Percentiles rank a stretch among this genome's conserved stretches.
Conservation (phyloP, 116 monocot species). For the Trichopus zeylanicus region DNA sequence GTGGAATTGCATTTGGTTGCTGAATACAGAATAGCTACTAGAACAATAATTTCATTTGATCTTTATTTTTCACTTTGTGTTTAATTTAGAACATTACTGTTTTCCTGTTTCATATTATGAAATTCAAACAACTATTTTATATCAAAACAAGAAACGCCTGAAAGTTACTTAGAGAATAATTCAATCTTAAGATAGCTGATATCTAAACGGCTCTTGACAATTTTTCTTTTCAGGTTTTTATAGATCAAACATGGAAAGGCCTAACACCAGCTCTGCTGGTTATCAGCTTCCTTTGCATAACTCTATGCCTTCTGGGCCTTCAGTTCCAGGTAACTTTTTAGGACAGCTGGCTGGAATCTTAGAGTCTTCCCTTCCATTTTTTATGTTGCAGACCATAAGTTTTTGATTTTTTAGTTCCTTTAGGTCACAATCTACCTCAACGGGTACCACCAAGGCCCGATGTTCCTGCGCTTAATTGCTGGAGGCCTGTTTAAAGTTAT, state of each 20-base stretch:
- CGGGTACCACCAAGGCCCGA: slow-evolving; percentile 39
- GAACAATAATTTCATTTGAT: no score
- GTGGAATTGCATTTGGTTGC: no score
- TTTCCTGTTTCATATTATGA: no score
- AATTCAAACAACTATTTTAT: no score
- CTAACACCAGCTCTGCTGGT: slow-evolving; percentile 21
- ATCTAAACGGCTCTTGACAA: no score
- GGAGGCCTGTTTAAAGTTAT: slow-evolving; percentile 41
- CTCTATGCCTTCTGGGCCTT: slow-evolving; percentile 30
- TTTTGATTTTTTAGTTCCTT: slow-evolving; percentile 11
- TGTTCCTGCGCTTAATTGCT: slow-evolving; percentile 40
- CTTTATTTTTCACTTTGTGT: no score
- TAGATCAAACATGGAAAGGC: slow-evolving; percentile 41
- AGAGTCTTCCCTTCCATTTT: neutral
- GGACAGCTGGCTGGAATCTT: neutral
- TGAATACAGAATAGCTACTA: no score
- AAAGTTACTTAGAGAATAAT: no score
- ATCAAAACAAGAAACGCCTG: no score
- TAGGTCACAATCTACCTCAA: slow-evolving; percentile 43
- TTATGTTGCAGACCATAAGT: neutral
- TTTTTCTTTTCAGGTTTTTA: slow-evolving; percentile 34
- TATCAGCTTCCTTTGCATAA: slow-evolving; percentile 39
- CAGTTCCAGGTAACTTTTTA: slow-evolving; percentile 27
- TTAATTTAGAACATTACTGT: no score
- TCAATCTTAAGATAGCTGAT: no score